These are phyloP conservation scores for Exsudoporus frostii DNA, from an alignment of 768 basidiomycete species.

Conservation along the genomic window DNA sequence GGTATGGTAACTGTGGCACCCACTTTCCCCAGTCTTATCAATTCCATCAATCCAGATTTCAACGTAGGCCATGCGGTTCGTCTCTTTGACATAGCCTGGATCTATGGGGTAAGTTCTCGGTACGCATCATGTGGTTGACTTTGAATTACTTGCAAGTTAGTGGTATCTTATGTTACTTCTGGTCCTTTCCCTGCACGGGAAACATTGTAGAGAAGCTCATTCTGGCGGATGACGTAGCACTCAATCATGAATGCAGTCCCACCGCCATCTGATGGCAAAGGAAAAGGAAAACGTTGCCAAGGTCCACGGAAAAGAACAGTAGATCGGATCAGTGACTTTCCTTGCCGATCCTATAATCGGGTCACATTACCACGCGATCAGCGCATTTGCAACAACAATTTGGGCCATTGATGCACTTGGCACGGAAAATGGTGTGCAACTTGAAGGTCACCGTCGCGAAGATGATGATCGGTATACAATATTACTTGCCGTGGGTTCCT, in stretches of 20 bases:
- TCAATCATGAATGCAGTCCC: not conserved
- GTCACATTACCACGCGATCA: not conserved
- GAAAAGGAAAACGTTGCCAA: conserved; percentile 1
- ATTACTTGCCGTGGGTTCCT: not conserved
- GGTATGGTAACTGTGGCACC: conserved; percentile 63
- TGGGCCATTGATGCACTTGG: not conserved
- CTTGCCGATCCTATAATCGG: conserved; percentile 6
- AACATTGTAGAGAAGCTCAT: conserved; percentile 27
- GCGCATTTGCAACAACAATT: not conserved
- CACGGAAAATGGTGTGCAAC: not conserved
- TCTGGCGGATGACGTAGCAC: conserved; percentile 15
- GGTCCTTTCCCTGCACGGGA: conserved; percentile 23
- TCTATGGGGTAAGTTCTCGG: conserved; percentile 59
- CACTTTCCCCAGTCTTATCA: conserved; percentile 73
- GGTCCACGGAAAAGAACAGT: not conserved
- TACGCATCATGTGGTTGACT: not conserved
- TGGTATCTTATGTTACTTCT: conserved; percentile 27
- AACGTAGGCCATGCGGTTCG: conserved; percentile 53
- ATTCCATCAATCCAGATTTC: conserved; percentile 66
- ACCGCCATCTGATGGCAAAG: not conserved
- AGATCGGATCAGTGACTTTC: conserved; percentile 4
- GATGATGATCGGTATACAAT: conserved; percentile 8
- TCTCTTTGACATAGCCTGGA: conserved; percentile 71
- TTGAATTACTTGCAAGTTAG: conserved; percentile 15
- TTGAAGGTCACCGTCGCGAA: conserved; percentile 12